Conservation (phyloP, 2,329 filamentous ascomycete genomes). For the Scytalidium sp. region DNA sequence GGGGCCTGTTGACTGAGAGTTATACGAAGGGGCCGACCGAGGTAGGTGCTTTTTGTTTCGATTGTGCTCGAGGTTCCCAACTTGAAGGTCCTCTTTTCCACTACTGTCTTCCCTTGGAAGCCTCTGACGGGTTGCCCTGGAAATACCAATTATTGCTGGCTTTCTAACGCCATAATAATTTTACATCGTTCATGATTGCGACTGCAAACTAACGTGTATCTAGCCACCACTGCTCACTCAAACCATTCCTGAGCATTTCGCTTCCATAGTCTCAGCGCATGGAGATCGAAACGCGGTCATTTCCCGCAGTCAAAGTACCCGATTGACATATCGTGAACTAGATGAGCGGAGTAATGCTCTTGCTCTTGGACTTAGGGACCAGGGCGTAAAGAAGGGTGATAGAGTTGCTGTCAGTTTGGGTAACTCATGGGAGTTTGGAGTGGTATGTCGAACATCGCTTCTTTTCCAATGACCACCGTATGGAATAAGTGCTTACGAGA, state of each 20-base stretch:
- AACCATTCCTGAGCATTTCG: conserved; percentile 73
- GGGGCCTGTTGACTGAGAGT: conserved; percentile 28
- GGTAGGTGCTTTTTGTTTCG: conserved; percentile 20
- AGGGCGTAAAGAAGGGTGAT: conserved; percentile 78
- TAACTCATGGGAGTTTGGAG: conserved; percentile 80
- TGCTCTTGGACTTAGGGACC: conserved; percentile 64
- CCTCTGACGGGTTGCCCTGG: too few species aligned
- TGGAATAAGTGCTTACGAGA: conserved; percentile 14
- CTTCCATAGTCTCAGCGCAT: conserved; percentile 57
- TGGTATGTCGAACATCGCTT: conserved; percentile 42
- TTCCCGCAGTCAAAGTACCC: conserved; percentile 45
- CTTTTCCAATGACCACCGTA: neutral
- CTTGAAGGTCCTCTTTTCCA: neutral
- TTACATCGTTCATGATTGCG: conserved; percentile 1
- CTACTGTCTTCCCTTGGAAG: neutral
- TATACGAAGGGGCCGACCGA: conserved; percentile 30
- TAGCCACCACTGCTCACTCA: conserved; percentile 64
- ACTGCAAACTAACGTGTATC: conserved; percentile 5
- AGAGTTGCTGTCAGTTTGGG: conserved; percentile 84
- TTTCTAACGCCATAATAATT: too few species aligned
- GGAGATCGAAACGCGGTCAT: conserved; percentile 63
- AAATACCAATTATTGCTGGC: too few species aligned
- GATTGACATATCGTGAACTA: conserved; percentile 71
- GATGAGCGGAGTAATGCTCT: conserved; percentile 74
- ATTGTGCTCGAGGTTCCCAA: conserved; percentile 1